These are phyloP conservation scores for Rhizopogon salebrosus DNA, from an alignment of 768 basidiomycete species.

Conservation along the genomic window DNA sequence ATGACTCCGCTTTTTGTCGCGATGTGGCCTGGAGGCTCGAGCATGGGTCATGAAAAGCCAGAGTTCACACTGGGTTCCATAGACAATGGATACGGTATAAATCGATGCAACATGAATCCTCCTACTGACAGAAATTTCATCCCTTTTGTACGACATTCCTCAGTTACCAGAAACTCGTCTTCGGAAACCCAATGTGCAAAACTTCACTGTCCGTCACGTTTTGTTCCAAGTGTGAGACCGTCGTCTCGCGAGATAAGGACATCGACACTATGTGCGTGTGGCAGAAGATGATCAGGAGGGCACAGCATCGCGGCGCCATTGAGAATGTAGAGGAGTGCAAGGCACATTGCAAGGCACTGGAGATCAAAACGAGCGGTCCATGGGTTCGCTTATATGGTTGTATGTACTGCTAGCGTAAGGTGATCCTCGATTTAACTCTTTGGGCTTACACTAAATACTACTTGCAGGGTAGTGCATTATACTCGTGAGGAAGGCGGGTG, in stretches of 20 bases:
- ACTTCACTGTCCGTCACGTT: conserved; percentile 28
- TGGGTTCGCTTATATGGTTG: neutral
- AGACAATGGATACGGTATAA: neutral
- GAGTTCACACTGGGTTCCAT: neutral
- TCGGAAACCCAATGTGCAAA: conserved; percentile 51
- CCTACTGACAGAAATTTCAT: no score
- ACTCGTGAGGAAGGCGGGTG: neutral
- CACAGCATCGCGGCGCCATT: neutral
- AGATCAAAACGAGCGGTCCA: neutral
- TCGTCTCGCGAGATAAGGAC: neutral
- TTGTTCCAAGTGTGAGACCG: neutral
- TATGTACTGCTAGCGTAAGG: neutral
- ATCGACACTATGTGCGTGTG: neutral
- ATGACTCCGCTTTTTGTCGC: no score
- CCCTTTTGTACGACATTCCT: neutral
- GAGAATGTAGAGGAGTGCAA: neutral
- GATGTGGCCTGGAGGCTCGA: neutral
- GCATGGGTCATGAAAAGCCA: neutral
- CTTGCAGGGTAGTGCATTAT: no score
- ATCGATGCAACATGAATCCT: neutral
- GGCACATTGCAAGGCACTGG: neutral
- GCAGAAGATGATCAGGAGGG: neutral
- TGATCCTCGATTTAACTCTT: neutral
- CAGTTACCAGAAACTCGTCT: neutral
- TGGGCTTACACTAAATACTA: neutral